phyloP scores from a whole-genome alignment of 805 yeast species.

The Zygosaccharomyces siamensis region DNA sequence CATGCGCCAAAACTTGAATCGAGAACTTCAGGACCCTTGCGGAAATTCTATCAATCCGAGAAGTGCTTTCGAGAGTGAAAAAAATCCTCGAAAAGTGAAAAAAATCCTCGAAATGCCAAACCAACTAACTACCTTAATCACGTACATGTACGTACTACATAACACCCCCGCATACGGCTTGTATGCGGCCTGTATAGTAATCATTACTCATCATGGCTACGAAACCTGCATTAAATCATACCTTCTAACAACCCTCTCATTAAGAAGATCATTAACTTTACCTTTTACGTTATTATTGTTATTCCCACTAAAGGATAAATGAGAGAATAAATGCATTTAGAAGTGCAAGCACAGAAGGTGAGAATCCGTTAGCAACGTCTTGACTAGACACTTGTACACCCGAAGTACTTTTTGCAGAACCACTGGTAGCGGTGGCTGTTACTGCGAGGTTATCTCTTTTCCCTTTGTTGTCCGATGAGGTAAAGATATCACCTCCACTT shows the following conservation, averaged over 20 bases:
- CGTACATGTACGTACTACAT: neutral
- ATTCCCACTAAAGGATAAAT: neutral
- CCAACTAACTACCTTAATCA: neutral
- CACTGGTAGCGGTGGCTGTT: neutral
- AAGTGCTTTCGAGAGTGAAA: too few species aligned
- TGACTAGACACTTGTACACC: neutral
- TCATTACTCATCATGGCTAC: too few species aligned
- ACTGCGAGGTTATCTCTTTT: neutral
- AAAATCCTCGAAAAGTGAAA: too few species aligned
- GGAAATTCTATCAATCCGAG: neutral
- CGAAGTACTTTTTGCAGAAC: neutral
- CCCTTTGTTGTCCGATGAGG: constrained; percentile 9
- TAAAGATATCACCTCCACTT: constrained; percentile 31
- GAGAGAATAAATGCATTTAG: neutral
- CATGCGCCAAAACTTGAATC: neutral
- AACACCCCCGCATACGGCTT: neutral
- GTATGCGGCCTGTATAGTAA: neutral
- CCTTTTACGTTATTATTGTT: too few species aligned
- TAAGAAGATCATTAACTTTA: too few species aligned
- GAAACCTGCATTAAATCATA: too few species aligned
- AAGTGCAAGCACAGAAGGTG: neutral
- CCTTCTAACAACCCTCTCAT: too few species aligned
- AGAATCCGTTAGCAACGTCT: neutral
- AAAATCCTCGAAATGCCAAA: neutral
- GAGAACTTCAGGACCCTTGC: neutral